A percentile compares a stretch with the other conserved stretches of the same genome.
Conservation (phyloP, 2,329 filamentous ascomycete species). For the Fusarium sp. region DNA sequence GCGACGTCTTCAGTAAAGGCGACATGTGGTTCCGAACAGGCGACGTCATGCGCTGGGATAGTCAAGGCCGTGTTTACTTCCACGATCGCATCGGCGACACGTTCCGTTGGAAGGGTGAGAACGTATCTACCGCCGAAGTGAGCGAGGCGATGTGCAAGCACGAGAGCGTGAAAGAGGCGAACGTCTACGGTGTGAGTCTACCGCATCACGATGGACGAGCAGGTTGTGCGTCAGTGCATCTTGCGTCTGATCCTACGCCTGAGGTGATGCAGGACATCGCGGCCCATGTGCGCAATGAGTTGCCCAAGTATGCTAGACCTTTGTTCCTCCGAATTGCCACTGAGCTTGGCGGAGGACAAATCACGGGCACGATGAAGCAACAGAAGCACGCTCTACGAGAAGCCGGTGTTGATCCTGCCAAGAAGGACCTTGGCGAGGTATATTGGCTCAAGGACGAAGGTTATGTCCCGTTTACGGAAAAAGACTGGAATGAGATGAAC, state of each 20-base stretch:
- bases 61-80: slow-evolving; percentile 80
- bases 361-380: slow-evolving; percentile 90
- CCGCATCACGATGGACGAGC: slow-evolving; percentile 86
- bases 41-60: slow-evolving; percentile 79
- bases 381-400: slow-evolving; percentile 80
- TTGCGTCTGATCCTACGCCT: slow-evolving; percentile 60
- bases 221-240: slow-evolving; percentile 78
- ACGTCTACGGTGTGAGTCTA: slow-evolving; percentile 85
- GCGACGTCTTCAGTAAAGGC: slow-evolving; percentile 77
- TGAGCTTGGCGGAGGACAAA: slow-evolving; percentile 65
- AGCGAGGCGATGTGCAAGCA: slow-evolving; percentile 78
- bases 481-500: slow-evolving; percentile 76
- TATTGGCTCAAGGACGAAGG: slow-evolving; percentile 74
- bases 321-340: slow-evolving; percentile 78
- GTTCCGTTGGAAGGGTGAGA: slow-evolving; percentile 85
- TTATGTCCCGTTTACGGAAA: slow-evolving; percentile 74
- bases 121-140: slow-evolving; percentile 85
- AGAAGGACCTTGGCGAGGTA: slow-evolving; percentile 62
- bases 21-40: slow-evolving; percentile 88
- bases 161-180: slow-evolving; percentile 76
- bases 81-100: slow-evolving; percentile 83
- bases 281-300: slow-evolving; percentile 62
- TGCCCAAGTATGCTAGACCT: slow-evolving; percentile 82
- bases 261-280: slow-evolving; percentile 69
- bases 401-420: slow-evolving; percentile 75